Percentiles rank a stretch among this genome's conserved stretches.
Evolutionary conservation across 225 moss, liverwort and hornwort genomes (phyloP).

Genomic region (Pseudisothecium myosuroides): DNA sequence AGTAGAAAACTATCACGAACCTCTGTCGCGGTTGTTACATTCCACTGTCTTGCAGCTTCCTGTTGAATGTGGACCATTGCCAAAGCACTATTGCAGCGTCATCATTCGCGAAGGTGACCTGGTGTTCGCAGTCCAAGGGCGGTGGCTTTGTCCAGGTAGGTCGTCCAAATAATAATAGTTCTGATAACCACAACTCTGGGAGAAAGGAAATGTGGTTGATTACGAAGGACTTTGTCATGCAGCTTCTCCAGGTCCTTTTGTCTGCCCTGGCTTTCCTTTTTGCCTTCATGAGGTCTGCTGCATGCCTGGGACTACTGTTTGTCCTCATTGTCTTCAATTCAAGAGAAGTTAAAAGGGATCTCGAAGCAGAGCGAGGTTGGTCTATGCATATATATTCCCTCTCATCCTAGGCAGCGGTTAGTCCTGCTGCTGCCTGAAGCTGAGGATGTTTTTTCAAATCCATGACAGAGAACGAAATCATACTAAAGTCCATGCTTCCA

Average conservation of each 20-base stretch:
- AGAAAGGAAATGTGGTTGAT: not conserved
- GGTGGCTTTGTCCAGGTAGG: conserved; percentile 23
- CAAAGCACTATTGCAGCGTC: not conserved
- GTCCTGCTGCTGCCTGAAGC: not conserved
- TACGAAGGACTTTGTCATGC: not conserved
- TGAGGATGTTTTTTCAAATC: not conserved
- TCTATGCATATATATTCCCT: not conserved
- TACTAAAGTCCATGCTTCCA: not conserved
- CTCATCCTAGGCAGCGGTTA: not conserved
- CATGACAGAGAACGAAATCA: conserved; percentile 10
- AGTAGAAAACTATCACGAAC: not conserved
- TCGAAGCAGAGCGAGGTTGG: not conserved
- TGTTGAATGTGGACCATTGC: not conserved
- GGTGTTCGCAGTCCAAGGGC: conserved; percentile 12
- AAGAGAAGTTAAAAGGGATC: not conserved
- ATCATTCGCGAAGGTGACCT: not conserved
- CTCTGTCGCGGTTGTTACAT: not conserved
- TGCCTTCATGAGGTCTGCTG: not conserved
- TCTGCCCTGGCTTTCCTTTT: not conserved
- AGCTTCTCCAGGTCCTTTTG: not conserved
- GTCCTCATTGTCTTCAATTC: conserved; percentile 15
- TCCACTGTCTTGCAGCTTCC: not conserved
- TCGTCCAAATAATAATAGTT: not conserved
- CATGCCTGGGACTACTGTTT: not conserved
- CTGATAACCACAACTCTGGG: not conserved